These are phyloP conservation scores for Podila minutissima DNA, from an alignment of 192 early-diverging fungal genomes.

Conservation along the genomic window DNA sequence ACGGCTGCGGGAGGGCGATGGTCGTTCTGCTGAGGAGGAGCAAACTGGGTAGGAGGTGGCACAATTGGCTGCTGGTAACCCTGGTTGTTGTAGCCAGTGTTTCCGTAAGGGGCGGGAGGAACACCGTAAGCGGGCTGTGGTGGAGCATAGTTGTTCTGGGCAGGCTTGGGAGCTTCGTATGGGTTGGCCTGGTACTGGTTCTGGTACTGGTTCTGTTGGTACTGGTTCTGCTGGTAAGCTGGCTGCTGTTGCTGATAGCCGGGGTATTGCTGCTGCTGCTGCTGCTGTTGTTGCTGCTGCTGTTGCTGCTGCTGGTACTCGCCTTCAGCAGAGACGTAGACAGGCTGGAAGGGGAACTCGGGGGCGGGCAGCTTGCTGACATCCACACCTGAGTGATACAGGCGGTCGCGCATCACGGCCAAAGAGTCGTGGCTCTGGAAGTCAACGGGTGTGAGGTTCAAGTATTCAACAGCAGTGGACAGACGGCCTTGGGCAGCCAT, in stretches of 20 bases:
- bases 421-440: constrained; percentile 65
- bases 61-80: constrained; percentile 28
- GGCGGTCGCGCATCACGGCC: constrained; percentile 78
- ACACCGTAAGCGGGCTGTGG: constrained; percentile 9
- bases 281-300: constrained; percentile 22
- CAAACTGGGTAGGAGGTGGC: constrained; percentile 32
- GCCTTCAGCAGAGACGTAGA: constrained; percentile 61
- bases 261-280: constrained; percentile 35
- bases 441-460: constrained; percentile 78
- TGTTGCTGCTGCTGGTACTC: constrained; percentile 46
- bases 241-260: constrained; percentile 21
- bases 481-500: constrained; percentile 82
- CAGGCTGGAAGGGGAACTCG: constrained; percentile 70
- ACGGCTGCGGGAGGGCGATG: constrained; percentile 40
- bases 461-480: constrained; percentile 77
- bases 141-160: constrained; percentile 21
- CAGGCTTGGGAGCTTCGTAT: constrained; percentile 1
- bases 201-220: constrained; percentile 27
- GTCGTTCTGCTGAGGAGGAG: constrained; percentile 36
- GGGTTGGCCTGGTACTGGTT: constrained; percentile 8
- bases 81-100: constrained; percentile 37
- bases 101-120: constrained; percentile 34
- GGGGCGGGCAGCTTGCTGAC: constrained; percentile 56
- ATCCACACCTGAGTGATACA: constrained; percentile 66
- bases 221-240: constrained; percentile 19